phyloP scores from a whole-genome alignment of 2,329 filamentous ascomycete genomes.

The Diaporthe ilicicola region DNA sequence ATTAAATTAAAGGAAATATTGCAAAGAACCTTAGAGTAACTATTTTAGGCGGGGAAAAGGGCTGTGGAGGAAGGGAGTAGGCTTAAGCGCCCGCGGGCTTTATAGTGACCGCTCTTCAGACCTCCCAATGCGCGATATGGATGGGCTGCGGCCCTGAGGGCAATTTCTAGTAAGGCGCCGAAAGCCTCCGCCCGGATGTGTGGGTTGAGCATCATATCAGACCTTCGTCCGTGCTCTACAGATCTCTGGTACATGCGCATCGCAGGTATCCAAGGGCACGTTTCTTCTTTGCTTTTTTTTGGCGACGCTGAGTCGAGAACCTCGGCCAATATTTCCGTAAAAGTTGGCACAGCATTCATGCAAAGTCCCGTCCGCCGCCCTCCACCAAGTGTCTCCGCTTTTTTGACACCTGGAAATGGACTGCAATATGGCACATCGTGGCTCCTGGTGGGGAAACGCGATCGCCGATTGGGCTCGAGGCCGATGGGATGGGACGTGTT shows the following conservation, averaged over 20 bases:
- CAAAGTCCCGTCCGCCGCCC: background rate
- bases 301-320: conserved; percentile 18
- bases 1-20: too few species aligned
- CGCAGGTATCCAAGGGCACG: background rate
- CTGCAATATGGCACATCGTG: conserved; percentile 1
- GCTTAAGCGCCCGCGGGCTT: too few species aligned
- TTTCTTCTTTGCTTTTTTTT: background rate
- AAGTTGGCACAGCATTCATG: background rate
- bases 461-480: conserved; percentile 4
- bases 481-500: conserved; percentile 3
- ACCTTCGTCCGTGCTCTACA: background rate
- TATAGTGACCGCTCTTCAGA: too few species aligned
- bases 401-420: conserved; percentile 1
- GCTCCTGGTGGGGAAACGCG: background rate
- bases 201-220: background rate
- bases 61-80: too few species aligned
- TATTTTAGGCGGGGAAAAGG: too few species aligned
- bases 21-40: too few species aligned
- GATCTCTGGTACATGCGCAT: background rate
- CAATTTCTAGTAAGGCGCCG: conserved; percentile 13
- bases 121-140: too few species aligned
- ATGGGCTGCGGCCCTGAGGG: background rate
- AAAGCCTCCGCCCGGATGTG: background rate
- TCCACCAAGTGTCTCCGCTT: background rate
- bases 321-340: background rate